phyloP scores from a whole-genome alignment of 257 asterid species.

The Euphrasia confusa region DNA sequence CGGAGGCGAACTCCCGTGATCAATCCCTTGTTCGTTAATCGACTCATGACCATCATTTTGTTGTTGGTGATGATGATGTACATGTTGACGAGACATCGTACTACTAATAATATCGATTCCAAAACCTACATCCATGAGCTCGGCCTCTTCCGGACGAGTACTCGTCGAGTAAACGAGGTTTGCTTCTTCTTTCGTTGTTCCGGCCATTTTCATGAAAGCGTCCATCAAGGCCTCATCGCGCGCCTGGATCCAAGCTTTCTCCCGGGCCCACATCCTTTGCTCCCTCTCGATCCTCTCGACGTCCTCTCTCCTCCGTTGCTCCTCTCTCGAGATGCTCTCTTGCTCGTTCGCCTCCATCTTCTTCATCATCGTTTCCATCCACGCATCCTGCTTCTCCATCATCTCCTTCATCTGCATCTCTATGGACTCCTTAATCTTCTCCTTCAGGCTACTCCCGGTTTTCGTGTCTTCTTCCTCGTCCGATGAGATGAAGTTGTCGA shows the following conservation, averaged over 20 bases:
- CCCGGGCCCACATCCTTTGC: slow-evolving; percentile 66
- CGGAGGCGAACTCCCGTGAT: background rate
- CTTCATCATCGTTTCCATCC: slow-evolving; percentile 74
- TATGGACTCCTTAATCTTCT: slow-evolving; percentile 58
- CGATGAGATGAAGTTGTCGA: slow-evolving; percentile 38
- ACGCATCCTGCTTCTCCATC: slow-evolving; percentile 69
- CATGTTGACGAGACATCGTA: background rate
- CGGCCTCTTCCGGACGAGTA: background rate
- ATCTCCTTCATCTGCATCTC: slow-evolving; percentile 60
- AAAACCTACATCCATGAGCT: too few species aligned
- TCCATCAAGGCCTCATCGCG: slow-evolving; percentile 60
- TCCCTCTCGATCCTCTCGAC: slow-evolving; percentile 56
- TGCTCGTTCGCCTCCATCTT: slow-evolving; percentile 60
- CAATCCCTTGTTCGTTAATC: background rate
- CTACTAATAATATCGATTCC: too few species aligned
- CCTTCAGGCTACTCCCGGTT: slow-evolving; percentile 48
- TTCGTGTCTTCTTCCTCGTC: slow-evolving; percentile 32
- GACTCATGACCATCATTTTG: background rate
- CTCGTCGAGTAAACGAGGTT: background rate
- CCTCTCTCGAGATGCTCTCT: slow-evolving; percentile 62
- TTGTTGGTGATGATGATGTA: background rate
- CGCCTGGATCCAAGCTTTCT: slow-evolving; percentile 72
- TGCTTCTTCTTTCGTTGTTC: slow-evolving; percentile 24
- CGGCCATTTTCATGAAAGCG: slow-evolving; percentile 43
- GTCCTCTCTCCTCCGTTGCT: slow-evolving; percentile 76